These are phyloP conservation scores for Nigrospora sphaerica DNA, from an alignment of 2,329 filamentous ascomycete genomes.

Conservation along the genomic window DNA sequence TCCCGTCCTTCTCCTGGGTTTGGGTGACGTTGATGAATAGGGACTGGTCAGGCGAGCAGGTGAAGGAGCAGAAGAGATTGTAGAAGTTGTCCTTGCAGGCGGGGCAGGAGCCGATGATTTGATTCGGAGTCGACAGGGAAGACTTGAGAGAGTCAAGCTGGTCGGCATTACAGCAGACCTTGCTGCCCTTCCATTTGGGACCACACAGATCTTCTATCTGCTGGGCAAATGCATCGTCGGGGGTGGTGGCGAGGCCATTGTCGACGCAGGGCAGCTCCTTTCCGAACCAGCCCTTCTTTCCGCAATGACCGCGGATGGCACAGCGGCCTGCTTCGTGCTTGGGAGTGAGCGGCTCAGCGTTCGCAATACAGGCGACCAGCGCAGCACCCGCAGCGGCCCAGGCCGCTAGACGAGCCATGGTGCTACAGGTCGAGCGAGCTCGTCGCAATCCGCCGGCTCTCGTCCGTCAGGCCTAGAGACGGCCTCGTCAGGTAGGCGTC, in stretches of 20 bases:
- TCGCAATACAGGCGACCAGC: background rate
- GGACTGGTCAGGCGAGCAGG: slow-evolving; percentile 94
- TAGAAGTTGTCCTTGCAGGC: slow-evolving; percentile 98
- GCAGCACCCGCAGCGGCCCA: background rate
- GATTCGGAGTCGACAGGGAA: slow-evolving; percentile 80
- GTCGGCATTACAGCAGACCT: slow-evolving; percentile 76
- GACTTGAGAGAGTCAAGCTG: slow-evolving; percentile 79
- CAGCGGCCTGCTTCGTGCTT: slow-evolving; percentile 84
- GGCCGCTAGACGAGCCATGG: background rate
- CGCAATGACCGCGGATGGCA: slow-evolving; percentile 85
- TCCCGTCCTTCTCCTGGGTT: slow-evolving; percentile 53
- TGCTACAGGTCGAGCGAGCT: background rate
- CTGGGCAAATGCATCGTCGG: slow-evolving; percentile 62
- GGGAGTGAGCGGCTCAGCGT: slow-evolving; percentile 31
- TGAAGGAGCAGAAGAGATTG: slow-evolving; percentile 97
- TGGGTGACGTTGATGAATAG: slow-evolving; percentile 89
- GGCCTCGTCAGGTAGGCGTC: no score
- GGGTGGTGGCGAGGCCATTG: slow-evolving; percentile 73
- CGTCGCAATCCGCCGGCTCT: no score
- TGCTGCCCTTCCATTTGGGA: slow-evolving; percentile 72
- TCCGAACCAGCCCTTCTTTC: slow-evolving; percentile 84
- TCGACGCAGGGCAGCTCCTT: slow-evolving; percentile 87
- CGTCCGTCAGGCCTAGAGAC: no score
- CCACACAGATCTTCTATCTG: slow-evolving; percentile 84
- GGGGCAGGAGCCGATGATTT: slow-evolving; percentile 86